Percentiles rank a stretch among this genome's conserved stretches.
phyloP scores from a whole-genome alignment of 2,329 filamentous ascomycete genomes.

The Penicillium sp. region DNA sequence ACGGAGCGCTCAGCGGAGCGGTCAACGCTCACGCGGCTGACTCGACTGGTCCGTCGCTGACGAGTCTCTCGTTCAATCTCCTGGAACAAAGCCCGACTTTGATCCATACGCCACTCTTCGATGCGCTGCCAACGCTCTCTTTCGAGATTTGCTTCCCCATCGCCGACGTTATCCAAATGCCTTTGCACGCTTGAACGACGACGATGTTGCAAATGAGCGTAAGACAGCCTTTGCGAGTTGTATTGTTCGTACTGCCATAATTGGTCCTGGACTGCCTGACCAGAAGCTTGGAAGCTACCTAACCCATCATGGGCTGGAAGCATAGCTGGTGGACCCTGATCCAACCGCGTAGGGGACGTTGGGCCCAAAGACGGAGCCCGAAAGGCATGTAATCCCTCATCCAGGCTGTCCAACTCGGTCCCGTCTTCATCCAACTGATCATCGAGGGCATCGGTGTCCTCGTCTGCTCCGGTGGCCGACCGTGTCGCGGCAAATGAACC shows the following conservation, averaged over 20 bases:
- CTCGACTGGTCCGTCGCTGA: conserved; percentile 53
- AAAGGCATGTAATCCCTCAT: conserved; percentile 89
- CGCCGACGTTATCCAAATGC: conserved; percentile 57
- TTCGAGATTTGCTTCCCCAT: conserved; percentile 61
- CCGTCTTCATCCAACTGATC: conserved; percentile 56
- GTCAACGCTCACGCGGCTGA: conserved; percentile 24
- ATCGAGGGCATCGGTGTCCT: conserved; percentile 58
- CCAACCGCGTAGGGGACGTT: conserved; percentile 45
- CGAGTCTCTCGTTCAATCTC: conserved; percentile 87
- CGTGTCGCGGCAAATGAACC: conserved; percentile 71
- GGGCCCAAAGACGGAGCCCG: conserved; percentile 60
- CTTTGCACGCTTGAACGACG: conserved; percentile 60
- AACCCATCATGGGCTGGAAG: conserved; percentile 92
- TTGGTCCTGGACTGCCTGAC: conserved; percentile 70
- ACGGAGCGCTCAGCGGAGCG: conserved; percentile 20
- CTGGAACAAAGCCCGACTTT: conserved; percentile 80
- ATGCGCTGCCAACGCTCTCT: conserved; percentile 79
- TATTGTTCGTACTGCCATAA: conserved; percentile 86
- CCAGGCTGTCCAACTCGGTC: conserved; percentile 88
- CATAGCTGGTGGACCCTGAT: conserved; percentile 65
- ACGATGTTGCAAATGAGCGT: conserved; percentile 44
- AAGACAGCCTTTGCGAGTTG: conserved; percentile 67
- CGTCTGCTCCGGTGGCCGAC: conserved; percentile 48
- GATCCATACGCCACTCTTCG: conserved; percentile 88
- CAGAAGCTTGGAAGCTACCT: conserved; percentile 75